These are phyloP conservation scores for Boletus tomentosulus DNA, from an alignment of 768 basidiomycete species.

Conservation along the genomic window DNA sequence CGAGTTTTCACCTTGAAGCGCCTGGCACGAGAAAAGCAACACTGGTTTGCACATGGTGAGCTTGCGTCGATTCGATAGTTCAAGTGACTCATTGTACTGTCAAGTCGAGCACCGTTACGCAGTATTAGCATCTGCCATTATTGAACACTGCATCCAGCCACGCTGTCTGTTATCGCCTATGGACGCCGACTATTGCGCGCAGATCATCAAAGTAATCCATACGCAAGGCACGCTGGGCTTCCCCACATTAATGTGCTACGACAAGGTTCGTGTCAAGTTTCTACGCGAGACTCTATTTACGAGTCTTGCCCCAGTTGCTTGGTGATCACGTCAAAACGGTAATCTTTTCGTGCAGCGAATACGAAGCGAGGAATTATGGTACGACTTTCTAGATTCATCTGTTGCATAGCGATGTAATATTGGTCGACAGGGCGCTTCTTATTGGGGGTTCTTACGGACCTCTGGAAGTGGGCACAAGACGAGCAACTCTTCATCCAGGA, in stretches of 20 bases:
- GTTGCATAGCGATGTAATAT: background rate
- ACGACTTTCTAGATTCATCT: conserved; percentile 11
- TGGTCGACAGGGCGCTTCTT: conserved; percentile 74
- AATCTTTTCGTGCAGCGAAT: conserved; percentile 92
- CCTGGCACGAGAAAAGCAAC: conserved; percentile 68
- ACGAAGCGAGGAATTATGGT: conserved; percentile 95
- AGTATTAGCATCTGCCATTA: conserved; percentile 56
- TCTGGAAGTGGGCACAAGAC: conserved; percentile 76
- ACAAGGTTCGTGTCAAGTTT: conserved; percentile 50
- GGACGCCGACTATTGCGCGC: conserved; percentile 93
- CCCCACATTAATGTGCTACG: conserved; percentile 79
- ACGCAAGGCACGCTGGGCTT: conserved; percentile 86
- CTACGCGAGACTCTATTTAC: background rate
- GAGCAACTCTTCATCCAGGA: conserved; percentile 71
- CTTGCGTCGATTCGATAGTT: background rate
- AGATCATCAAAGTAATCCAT: conserved; percentile 86
- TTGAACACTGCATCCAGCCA: conserved; percentile 91
- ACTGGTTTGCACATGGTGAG: conserved; percentile 75
- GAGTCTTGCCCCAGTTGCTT: conserved; percentile 56
- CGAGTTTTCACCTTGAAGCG: conserved; percentile 75
- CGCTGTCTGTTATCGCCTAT: conserved; percentile 91
- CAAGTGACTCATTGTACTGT: conserved; percentile 4
- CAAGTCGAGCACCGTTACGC: conserved; percentile 37
- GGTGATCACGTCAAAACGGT: conserved; percentile 80
- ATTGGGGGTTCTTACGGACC: conserved; percentile 68